These are phyloP conservation scores for Teunomyces funiuensis DNA, from an alignment of 805 yeast species.

Conservation along the genomic window DNA sequence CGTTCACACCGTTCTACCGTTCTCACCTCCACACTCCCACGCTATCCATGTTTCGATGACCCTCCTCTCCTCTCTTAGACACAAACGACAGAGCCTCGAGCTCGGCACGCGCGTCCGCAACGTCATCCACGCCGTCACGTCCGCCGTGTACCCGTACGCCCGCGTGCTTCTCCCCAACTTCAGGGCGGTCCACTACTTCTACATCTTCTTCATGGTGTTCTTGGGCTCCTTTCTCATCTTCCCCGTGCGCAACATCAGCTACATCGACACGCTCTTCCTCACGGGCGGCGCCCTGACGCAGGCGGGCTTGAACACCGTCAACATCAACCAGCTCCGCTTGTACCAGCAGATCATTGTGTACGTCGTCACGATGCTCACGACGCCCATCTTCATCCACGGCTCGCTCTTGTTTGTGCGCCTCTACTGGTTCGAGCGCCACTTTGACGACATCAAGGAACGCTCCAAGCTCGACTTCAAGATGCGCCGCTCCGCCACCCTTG, in stretches of 20 bases:
- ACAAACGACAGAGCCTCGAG: constrained; percentile 9
- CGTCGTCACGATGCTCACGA: constrained; percentile 61
- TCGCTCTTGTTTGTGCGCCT: constrained; percentile 72
- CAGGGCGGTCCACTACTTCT: constrained; percentile 69
- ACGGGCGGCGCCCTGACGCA: constrained; percentile 81
- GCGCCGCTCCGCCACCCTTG: constrained; percentile 76
- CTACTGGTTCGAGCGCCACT: constrained; percentile 85
- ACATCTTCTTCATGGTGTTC: constrained; percentile 59
- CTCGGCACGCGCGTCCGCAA: constrained; percentile 29
- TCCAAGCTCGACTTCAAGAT: constrained; percentile 79
- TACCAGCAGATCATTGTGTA: constrained; percentile 83
- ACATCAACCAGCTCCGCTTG: constrained; percentile 58
- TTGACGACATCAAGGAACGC: constrained; percentile 74
- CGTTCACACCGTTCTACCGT: no score
- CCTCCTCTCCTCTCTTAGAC: constrained; percentile 5
- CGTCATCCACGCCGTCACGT: constrained; percentile 34
- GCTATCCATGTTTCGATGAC: neutral
- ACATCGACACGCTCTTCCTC: constrained; percentile 79
- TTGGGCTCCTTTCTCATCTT: constrained; percentile 74
- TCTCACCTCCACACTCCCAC: neutral
- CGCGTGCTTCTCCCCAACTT: constrained; percentile 50
- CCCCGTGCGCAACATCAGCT: constrained; percentile 63
- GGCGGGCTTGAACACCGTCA: constrained; percentile 85
- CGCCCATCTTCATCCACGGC: constrained; percentile 88
- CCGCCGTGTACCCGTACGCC: constrained; percentile 41